A percentile compares a stretch with the other conserved stretches of the same genome.
Conservation (phyloP, 768 basidiomycete species). For the Naganishia randhawae region DNA sequence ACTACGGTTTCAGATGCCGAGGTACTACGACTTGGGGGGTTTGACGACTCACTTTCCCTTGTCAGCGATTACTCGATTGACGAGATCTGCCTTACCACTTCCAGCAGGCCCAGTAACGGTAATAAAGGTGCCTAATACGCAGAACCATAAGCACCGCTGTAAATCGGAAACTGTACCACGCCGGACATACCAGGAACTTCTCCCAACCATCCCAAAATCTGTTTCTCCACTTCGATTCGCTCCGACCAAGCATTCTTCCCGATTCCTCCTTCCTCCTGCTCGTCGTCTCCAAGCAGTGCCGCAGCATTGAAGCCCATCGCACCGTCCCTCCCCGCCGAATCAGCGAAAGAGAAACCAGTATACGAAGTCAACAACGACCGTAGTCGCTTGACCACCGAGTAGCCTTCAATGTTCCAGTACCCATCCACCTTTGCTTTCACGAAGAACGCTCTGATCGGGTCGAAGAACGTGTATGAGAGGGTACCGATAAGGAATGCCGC, state of each 20-base stretch:
- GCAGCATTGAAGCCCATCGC: slow-evolving; percentile 1
- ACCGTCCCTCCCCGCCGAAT: background rate
- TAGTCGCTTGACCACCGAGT: slow-evolving; percentile 71
- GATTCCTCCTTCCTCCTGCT: slow-evolving; percentile 25
- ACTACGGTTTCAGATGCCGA: background rate
- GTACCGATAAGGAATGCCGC: slow-evolving; percentile 84
- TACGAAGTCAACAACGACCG: slow-evolving; percentile 31
- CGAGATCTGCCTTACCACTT: slow-evolving; percentile 52
- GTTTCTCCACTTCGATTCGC: slow-evolving; percentile 68
- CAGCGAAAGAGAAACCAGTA: slow-evolving; percentile 32
- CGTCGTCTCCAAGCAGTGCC: slow-evolving; percentile 10
- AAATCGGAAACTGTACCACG: background rate
- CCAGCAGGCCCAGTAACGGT: slow-evolving; percentile 53
- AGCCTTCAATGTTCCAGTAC: slow-evolving; percentile 75
- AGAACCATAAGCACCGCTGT: background rate
- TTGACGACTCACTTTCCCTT: slow-evolving; percentile 42
- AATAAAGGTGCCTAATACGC: slow-evolving; percentile 50
- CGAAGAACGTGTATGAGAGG: slow-evolving; percentile 85
- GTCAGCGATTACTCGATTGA: slow-evolving; percentile 46
- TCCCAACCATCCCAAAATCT: slow-evolving; percentile 66
- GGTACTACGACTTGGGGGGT: too few species aligned
- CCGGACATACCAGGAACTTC: slow-evolving; percentile 65
- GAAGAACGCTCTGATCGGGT: slow-evolving; percentile 80
- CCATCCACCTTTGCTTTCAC: slow-evolving; percentile 75
- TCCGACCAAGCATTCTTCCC: slow-evolving; percentile 71